Conservation (phyloP, 257 asterid species). For the Forsythia suspensa region DNA sequence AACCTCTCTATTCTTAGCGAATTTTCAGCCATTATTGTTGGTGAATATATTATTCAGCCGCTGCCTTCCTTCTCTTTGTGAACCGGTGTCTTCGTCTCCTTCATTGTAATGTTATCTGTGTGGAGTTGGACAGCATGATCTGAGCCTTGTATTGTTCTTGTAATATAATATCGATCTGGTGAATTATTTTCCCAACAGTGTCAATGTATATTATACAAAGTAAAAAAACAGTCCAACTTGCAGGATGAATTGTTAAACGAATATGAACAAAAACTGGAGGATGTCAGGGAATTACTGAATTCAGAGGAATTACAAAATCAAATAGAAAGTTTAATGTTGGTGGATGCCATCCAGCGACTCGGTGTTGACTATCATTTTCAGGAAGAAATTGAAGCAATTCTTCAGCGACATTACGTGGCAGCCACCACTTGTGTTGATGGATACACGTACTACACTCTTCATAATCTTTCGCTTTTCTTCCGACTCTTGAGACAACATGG, state of each 20-base stretch:
- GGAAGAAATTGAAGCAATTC: constrained; percentile 21
- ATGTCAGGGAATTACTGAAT: constrained; percentile 1
- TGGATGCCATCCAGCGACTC: constrained; percentile 30
- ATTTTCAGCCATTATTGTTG: too few relatives aligned
- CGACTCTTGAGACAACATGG: constrained; percentile 27
- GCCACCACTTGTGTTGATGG: not conserved
- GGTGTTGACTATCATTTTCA: constrained; percentile 22
- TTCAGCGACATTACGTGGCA: not conserved
- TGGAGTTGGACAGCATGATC: too few relatives aligned
- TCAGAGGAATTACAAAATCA: constrained; percentile 5
- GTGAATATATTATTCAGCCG: too few relatives aligned
- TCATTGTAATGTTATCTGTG: too few relatives aligned
- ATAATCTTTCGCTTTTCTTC: constrained; percentile 22
- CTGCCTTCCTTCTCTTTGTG: too few relatives aligned
- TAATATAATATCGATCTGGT: too few relatives aligned
- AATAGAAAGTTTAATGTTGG: constrained; percentile 18
- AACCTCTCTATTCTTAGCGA: too few relatives aligned
- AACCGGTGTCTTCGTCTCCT: too few relatives aligned
- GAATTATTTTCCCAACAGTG: too few relatives aligned
- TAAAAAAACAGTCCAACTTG: not conserved
- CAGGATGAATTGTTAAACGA: not conserved
- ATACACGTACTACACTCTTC: constrained; percentile 3
- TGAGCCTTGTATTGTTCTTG: too few relatives aligned
- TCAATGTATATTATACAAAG: not conserved
- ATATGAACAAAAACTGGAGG: constrained; percentile 13